Evolutionary conservation across 2,329 filamentous ascomycete genomes (phyloP), one percentile per base, ranked within the genome.

Genomic region (Alternaria sp.): DNA sequence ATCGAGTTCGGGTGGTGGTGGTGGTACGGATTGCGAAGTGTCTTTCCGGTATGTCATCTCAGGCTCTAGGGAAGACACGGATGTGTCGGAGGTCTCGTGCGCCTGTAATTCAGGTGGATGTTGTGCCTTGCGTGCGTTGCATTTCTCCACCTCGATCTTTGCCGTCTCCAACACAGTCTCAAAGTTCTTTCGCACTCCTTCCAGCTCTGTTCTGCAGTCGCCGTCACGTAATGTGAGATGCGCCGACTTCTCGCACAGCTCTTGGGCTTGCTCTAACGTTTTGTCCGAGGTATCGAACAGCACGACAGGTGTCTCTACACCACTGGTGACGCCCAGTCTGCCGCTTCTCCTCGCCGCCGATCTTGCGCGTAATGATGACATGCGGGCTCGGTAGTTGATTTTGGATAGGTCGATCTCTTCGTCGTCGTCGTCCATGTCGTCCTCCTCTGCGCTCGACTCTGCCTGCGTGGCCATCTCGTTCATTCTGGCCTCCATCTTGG

Each of bases 221-320:
- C 94, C 94, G 57, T 94, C 91, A 23, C 94, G 89, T n/a, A 97
- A 84, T 65, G 96, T 93, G 74, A 96, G 92, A 75, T 97, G 94
- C 0, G 94, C 94, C 3, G 92, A 94, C 58, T 90, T 89, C 81
- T 97, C 94, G 77, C 92, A 96, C 71, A 94, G 87, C 60, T 86
- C 87, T 78, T 97, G 93, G 6, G 93, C 91, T 67, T 88, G 87
- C 75, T 97, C 94, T 25, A 97, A 84, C 1, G 88, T 87, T 75
- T 91, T 92, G 76, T 97, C 94, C 1, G 94, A 85, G 47, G 88
- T 85, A 68, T 96, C 92, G 74, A 80, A 81, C 8, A 75, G 54
- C 45, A 73, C 75, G 28, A 65, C 63, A 25, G 76, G 69, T 20
- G 72, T 68, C 20, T 54, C 58, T 10, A 64, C 58, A 30, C 57